Evolutionary conservation across 2,329 filamentous ascomycete species (phyloP).

Genomic region (Penicillium sp.): DNA sequence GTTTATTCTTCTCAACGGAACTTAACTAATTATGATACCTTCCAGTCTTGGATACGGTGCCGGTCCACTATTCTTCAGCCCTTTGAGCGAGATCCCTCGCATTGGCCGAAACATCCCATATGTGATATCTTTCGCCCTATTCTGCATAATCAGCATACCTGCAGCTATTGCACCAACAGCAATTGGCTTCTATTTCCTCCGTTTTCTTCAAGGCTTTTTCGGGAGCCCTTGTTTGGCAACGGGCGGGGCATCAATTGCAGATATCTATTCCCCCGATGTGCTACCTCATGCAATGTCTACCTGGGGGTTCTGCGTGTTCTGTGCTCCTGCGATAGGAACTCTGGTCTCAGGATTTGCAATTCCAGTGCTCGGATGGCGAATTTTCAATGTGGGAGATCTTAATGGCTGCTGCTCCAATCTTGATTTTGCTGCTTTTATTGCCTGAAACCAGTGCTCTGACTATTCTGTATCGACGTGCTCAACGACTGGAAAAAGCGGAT

Average conservation of each 20-base stretch:
- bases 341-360: slow-evolving; percentile 66
- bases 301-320: slow-evolving; percentile 56
- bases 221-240: slow-evolving; percentile 67
- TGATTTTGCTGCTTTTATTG: slow-evolving; percentile 62
- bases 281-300: slow-evolving; percentile 63
- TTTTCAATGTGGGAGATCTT: slow-evolving; percentile 27
- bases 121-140: slow-evolving; percentile 67
- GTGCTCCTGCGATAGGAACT: slow-evolving; percentile 63
- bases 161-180: slow-evolving; percentile 66
- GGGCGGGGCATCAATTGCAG: slow-evolving; percentile 48
- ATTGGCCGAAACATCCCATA: slow-evolving; percentile 71
- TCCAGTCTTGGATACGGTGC: slow-evolving; percentile 51
- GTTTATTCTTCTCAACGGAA: too few relatives aligned
- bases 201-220: slow-evolving; percentile 69
- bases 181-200: slow-evolving; percentile 65
- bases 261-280: slow-evolving; percentile 57
- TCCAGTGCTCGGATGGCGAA: slow-evolving; percentile 37
- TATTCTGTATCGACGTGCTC: slow-evolving; percentile 65
- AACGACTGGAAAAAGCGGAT: slow-evolving; percentile 63
- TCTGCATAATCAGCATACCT: slow-evolving; percentile 69
- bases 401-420: slow-evolving; percentile 49
- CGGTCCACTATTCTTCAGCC: slow-evolving; percentile 68
- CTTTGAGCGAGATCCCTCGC: slow-evolving; percentile 67
- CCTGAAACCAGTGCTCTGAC: slow-evolving; percentile 66
- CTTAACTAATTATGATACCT: slow-evolving; percentile 17